Evolutionary conservation across 768 basidiomycete species (phyloP), one percentile per base, ranked within the genome.

Genomic region (Collybia nuda): DNA sequence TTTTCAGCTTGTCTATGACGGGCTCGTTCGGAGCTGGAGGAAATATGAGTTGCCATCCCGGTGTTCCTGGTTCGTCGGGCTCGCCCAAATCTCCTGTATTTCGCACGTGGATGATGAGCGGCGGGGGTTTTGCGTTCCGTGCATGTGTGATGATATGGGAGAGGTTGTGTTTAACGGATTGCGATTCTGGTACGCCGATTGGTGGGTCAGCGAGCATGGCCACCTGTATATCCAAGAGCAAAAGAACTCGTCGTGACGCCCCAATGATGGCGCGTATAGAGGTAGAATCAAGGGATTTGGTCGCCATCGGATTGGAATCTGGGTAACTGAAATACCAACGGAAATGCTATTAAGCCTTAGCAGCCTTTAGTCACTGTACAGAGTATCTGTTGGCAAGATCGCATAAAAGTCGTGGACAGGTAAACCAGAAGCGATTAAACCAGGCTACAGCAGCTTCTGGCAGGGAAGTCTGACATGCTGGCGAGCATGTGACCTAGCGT

Each of bases 1-100:
- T 86, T 68, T 84, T 84, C 43, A 69, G 68, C 68, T 87, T 88
- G 68, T 88, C 85, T 40, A 88, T 56, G 45, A 86, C 70, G 44
- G 67, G 62, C 62, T 88, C 86, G 58, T 71, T 58, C 0, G 74
- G 64, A 6, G 73, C 72, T 0, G 82, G 79, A 15, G 70, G 57
- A 65, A 82, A 79, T 48, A 76, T 74, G 57, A 88, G 80, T 56
- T 79, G 65, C 86, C 86, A 88, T 2, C 84, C 84, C 0, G 73
- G 62, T 0, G 79, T 67, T 52, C 70, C 54, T 0, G 75, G 78
- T 59, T 83, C 81, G 66, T 88, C 86, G 4, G 78, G 64, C 12
- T 88, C 85, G 36, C 84, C 78, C 1, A 58, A 54, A 55, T 83
- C 85, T 28, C 86, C 86, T 15, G 62, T 73, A 64, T 86, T 87